These are phyloP conservation scores for Ceratocystis harringtonii DNA, from an alignment of 2,329 filamentous ascomycete species.

Conservation along the genomic window DNA sequence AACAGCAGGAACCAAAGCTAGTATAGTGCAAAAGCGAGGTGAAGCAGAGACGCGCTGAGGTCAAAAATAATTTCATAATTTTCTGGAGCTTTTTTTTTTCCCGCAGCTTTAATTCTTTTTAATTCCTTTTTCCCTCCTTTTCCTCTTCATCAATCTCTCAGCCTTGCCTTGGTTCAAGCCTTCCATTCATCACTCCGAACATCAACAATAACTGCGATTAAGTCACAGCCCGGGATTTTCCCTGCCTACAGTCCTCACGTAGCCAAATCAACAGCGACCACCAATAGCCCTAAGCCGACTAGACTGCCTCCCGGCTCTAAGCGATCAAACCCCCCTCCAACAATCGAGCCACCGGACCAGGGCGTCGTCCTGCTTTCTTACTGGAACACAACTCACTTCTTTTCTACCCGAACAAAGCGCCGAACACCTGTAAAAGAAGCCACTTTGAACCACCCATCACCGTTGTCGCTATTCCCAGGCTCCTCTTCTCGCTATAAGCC, in stretches of 20 bases:
- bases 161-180: not conserved
- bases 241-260: not conserved
- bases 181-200: not conserved
- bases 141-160: not conserved
- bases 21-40: no score
- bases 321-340: not conserved
- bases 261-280: no score
- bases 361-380: not conserved
- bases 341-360: not conserved
- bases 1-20: no score
- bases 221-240: not conserved
- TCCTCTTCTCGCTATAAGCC: no score
- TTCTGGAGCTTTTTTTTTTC: not conserved
- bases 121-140: not conserved
- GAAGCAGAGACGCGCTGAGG: not conserved
- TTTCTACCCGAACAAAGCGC: not conserved
- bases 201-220: not conserved
- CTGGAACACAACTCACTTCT: not conserved
- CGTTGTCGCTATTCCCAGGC: not conserved
- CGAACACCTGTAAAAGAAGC: no score
- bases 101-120: slow-evolving; percentile 1
- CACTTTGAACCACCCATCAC: not conserved
- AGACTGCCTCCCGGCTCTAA: not conserved
- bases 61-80: not conserved
- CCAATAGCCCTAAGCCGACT: no score